These are phyloP conservation scores for Xylaria acuta DNA, from an alignment of 495 filamentous ascomycete species.

Conservation along the genomic window DNA sequence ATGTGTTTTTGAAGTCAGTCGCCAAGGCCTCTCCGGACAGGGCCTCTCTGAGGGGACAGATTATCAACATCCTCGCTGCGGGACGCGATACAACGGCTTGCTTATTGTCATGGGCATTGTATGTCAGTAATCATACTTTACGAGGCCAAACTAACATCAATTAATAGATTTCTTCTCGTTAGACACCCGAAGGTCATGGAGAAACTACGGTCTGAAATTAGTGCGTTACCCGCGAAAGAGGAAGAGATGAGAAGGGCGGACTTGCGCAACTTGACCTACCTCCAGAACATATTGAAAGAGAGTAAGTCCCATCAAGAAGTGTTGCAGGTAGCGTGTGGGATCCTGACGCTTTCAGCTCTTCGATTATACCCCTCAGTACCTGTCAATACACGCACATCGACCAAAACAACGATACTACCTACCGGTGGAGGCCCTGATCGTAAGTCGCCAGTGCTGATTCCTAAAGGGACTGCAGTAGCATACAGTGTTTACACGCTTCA, in stretches of 20 bases:
- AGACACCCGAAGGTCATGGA: conserved; percentile 41
- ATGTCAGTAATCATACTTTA: conserved; percentile 21
- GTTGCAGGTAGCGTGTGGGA: not conserved
- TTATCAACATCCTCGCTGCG: conserved; percentile 58
- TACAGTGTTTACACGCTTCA: conserved; percentile 58
- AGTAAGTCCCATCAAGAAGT: conserved; percentile 30
- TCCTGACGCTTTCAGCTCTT: conserved; percentile 55
- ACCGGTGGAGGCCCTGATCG: conserved; percentile 68
- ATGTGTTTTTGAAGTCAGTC: conserved; percentile 39
- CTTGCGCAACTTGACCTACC: conserved; percentile 46
- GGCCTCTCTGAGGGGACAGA: conserved; percentile 41
- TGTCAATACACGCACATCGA: conserved; percentile 66
- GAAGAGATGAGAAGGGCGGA: conserved; percentile 37
- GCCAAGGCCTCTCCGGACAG: conserved; percentile 35
- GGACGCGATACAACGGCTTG: conserved; percentile 60
- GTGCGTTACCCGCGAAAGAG: conserved; percentile 33
- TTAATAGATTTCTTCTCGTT: conserved; percentile 38
- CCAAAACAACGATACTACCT: conserved; percentile 69
- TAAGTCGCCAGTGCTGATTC: conserved; percentile 58
- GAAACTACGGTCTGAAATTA: conserved; percentile 48
- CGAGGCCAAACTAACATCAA: not conserved
- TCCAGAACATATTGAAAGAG: conserved; percentile 51
- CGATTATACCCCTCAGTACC: conserved; percentile 73
- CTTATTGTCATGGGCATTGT: conserved; percentile 57
- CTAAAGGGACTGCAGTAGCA: conserved; percentile 37